These are phyloP conservation scores for Rusavskia elegans DNA, from an alignment of 495 filamentous ascomycete genomes.

Conservation along the genomic window DNA sequence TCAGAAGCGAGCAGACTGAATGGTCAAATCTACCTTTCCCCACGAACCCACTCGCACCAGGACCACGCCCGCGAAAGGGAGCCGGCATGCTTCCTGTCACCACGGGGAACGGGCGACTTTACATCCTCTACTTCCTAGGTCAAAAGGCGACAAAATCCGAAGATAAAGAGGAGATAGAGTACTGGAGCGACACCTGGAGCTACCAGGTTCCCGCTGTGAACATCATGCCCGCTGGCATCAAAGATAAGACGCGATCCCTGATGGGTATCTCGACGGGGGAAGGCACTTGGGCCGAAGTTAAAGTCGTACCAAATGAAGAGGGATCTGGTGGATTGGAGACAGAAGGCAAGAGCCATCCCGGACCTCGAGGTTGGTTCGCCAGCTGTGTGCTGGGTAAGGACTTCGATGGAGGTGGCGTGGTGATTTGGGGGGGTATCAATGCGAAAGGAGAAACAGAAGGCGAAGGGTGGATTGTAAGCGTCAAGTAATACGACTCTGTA, in stretches of 20 bases:
- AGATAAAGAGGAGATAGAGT: constrained; percentile 9
- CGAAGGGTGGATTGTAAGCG: constrained; percentile 34
- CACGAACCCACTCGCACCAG: constrained; percentile 28
- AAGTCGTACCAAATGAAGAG: constrained; percentile 26
- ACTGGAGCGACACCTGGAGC: constrained; percentile 30
- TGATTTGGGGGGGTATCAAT: constrained; percentile 37
- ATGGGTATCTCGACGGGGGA: constrained; percentile 24
- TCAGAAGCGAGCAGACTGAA: constrained; percentile 12
- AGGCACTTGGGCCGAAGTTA: constrained; percentile 31
- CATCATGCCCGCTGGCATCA: constrained; percentile 30
- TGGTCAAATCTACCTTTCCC: constrained; percentile 32
- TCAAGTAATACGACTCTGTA: constrained; percentile 14
- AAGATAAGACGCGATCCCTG: constrained; percentile 29
- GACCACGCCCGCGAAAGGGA: constrained; percentile 26
- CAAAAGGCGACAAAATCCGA: constrained; percentile 3
- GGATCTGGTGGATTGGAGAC: constrained; percentile 2
- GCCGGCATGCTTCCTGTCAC: constrained; percentile 29
- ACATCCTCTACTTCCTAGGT: constrained; percentile 37
- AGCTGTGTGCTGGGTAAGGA: constrained; percentile 19
- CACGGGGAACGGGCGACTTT: constrained; percentile 33
- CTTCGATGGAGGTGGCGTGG: constrained; percentile 23
- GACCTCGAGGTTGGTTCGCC: constrained; percentile 31
- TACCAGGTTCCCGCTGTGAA: constrained; percentile 30
- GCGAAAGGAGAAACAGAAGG: constrained; percentile 30
- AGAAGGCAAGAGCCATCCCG: constrained; percentile 35